Conservation (phyloP, 73 alveolate species). For the Symbiodinium natans region DNA sequence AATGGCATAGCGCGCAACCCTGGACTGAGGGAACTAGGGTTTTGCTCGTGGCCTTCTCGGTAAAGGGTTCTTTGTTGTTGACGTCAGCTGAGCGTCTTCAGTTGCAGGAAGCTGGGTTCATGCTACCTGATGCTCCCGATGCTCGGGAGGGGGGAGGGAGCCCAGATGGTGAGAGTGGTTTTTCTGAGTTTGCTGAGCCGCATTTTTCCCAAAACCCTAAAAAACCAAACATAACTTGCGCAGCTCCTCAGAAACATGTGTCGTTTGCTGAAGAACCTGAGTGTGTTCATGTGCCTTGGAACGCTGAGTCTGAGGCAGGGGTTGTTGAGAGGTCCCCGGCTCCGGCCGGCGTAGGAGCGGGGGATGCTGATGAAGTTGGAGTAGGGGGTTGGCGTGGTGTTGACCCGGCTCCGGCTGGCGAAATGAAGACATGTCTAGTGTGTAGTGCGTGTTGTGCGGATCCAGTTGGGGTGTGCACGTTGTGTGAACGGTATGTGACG, state of each 20-base stretch:
- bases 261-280: neutral
- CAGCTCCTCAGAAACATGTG: neutral
- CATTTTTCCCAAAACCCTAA: neutral
- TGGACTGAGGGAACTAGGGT: neutral
- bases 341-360: slow-evolving; percentile 19
- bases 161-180: neutral
- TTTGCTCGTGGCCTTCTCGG: neutral
- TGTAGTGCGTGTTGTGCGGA: neutral
- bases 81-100: neutral
- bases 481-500: neutral
- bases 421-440: neutral
- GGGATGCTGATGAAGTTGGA: neutral
- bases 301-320: neutral
- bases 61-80: neutral
- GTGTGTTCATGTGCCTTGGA: neutral
- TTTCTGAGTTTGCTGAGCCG: neutral
- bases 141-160: neutral
- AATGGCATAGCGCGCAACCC: neutral
- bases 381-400: neutral
- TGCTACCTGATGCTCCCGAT: neutral
- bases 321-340: neutral
- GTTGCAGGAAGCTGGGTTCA: neutral
- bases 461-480: neutral
- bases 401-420: slow-evolving; percentile 9
- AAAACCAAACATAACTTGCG: neutral